These are phyloP conservation scores for Gymnopilus dilepis DNA, from an alignment of 768 basidiomycete species.

Conservation along the genomic window DNA sequence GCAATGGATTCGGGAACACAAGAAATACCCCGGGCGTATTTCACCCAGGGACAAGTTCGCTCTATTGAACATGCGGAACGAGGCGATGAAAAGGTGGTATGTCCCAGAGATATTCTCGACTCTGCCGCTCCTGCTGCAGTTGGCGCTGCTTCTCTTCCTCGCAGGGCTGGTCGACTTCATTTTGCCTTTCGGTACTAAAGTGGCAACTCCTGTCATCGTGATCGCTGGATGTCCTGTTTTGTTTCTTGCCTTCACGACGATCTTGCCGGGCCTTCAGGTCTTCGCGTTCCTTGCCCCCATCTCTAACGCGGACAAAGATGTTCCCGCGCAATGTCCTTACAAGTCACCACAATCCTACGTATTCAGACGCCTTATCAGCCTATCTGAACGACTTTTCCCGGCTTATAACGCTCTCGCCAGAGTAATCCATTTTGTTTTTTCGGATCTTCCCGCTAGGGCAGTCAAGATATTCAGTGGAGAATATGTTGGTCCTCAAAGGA, in stretches of 20 bases:
- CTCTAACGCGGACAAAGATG: neutral
- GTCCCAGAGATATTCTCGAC: slow-evolving; percentile 7
- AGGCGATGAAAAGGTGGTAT: slow-evolving; percentile 9
- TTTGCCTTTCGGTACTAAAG: neutral
- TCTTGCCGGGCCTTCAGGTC: neutral
- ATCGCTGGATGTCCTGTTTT: neutral
- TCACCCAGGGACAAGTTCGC: slow-evolving; percentile 6
- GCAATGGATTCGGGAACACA: slow-evolving; percentile 23
- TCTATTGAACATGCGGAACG: slow-evolving; percentile 7
- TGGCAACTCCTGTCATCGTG: slow-evolving; percentile 6
- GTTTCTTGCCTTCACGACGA: neutral
- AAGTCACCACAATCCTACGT: slow-evolving; percentile 4
- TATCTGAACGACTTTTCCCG: neutral
- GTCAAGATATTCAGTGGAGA: too few relatives aligned
- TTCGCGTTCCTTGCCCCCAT: neutral
- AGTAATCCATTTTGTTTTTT: neutral
- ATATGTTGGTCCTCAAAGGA: too few relatives aligned
- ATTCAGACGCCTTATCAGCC: neutral
- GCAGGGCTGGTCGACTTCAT: slow-evolving; percentile 5
- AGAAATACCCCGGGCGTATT: neutral
- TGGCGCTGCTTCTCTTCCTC: slow-evolving; percentile 10
- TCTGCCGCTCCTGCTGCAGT: slow-evolving; percentile 11
- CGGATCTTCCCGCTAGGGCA: too few relatives aligned
- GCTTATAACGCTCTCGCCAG: neutral
- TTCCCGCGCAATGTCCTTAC: slow-evolving; percentile 2